Conservation (phyloP, 345 rosid genomes). For the Arabidopsis arenosa region DNA sequence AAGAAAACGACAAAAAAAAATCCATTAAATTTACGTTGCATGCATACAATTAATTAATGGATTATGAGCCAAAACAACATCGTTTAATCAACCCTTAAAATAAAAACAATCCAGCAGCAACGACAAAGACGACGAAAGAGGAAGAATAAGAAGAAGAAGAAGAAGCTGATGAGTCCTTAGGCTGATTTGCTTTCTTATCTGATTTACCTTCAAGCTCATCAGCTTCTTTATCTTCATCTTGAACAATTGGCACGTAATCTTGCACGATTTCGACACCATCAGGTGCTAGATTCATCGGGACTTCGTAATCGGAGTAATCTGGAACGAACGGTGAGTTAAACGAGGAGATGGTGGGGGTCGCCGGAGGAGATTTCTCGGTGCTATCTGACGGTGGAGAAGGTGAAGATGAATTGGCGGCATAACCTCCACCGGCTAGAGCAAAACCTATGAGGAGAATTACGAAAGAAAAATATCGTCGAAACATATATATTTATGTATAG, state of each 20-base stretch:
- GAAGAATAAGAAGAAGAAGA: conserved; percentile 10
- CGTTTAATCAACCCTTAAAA: conserved; percentile 1
- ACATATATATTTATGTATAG: conserved; percentile 7
- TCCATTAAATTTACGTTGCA: conserved; percentile 3
- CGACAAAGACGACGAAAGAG: not conserved
- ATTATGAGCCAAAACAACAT: not conserved
- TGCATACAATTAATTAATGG: not conserved
- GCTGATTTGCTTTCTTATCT: not conserved
- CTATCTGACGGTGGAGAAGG: conserved; percentile 31
- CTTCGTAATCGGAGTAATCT: conserved; percentile 44
- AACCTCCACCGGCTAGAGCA: conserved; percentile 17
- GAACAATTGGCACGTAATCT: conserved; percentile 27
- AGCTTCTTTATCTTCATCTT: not conserved
- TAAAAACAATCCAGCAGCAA: conserved; percentile 24
- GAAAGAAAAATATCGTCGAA: conserved; percentile 1
- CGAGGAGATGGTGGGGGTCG: not conserved
- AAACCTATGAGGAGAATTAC: conserved; percentile 25
- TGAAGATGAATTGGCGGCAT: conserved; percentile 30
- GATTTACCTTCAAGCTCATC: conserved; percentile 23
- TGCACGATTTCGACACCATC: conserved; percentile 34
- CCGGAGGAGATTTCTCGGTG: conserved; percentile 11
- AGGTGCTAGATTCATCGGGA: conserved; percentile 34
- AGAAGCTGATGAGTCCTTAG: conserved; percentile 14
- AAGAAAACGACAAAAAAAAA: not conserved
- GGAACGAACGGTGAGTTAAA: conserved; percentile 7